Evolutionary conservation across 2,329 filamentous ascomycete species (phyloP), one percentile per base, ranked within the genome.

Genomic region (Meredithiella fracta): DNA sequence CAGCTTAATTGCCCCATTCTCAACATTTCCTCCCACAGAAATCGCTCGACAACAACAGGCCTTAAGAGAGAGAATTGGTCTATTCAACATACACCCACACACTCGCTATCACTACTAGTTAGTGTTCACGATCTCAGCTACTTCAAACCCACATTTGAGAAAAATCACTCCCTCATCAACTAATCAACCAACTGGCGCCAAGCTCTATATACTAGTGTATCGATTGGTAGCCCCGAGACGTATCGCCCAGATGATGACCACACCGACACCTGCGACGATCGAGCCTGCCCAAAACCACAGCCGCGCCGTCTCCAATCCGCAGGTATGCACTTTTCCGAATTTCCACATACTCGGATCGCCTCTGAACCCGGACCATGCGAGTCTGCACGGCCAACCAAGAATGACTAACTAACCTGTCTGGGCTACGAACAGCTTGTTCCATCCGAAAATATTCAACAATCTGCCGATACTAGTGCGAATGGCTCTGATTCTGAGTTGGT

Each of bases 401-500:
- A n/a, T 44, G 5, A 38, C 3, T 38, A 44, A n/a, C 15, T 44
- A n/a, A 44, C 20, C 11, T 44, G 7, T 15, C 20, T 17, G 8
- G 8, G 40, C 40, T 20, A 44, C 40, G 7, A n/a, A 20, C 17
- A 22, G 42, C 17, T 25, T 25, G 31, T 26, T 22, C 11, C 40
- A n/a, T n/a, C 23, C 26, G 29, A 49, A 26, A 49, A 26, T 3
- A 20, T n/a, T 3, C 22, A 5, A 25, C 11, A 22, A 2, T 49
- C 44, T 26, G 44, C 44, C 17, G 22, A 49, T 20, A 49, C 17
- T 25, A 49, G 44, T 49, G 50, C 31, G 17, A 40, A 52, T 20
- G 82, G 81, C 62, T 90, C 86, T 56, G 86, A 90, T 68, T 87
- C 80, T 42, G 86, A 90, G 65, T 78, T 80, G 62, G 79, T 67